A percentile compares a stretch with the other conserved stretches of the same genome.
These are phyloP conservation scores for Cafeteria roenbergensis DNA, from an alignment of 108 stramenopile species.

Conservation along the genomic window DNA sequence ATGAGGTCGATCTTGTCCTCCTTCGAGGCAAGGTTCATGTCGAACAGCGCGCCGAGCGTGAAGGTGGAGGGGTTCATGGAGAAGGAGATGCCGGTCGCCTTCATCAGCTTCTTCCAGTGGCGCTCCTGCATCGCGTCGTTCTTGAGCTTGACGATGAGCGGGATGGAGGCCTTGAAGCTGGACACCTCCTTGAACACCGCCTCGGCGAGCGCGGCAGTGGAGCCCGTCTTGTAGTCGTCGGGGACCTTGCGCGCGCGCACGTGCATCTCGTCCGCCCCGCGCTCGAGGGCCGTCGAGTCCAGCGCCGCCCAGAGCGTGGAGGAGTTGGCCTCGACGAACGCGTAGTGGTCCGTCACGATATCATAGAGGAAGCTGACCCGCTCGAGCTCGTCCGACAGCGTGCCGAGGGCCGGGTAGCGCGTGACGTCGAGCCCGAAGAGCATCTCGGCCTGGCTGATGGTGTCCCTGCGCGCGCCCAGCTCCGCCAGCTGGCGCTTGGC, in stretches of 20 bases:
- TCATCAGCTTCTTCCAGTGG: conserved; percentile 54
- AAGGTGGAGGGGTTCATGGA: conserved; percentile 46
- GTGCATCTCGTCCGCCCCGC: conserved; percentile 38
- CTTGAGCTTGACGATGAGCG: conserved; percentile 52
- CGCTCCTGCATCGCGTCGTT: conserved; percentile 58
- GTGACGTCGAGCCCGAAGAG: conserved; percentile 47
- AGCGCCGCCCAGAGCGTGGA: conserved; percentile 48
- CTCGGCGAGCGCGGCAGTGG: conserved; percentile 34
- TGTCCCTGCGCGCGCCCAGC: conserved; percentile 13
- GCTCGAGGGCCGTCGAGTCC: conserved; percentile 33
- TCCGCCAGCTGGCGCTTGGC: conserved; percentile 18
- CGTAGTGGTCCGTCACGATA: conserved; percentile 41
- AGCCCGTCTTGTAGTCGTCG: conserved; percentile 39
- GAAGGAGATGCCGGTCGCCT: conserved; percentile 47
- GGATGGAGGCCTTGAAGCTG: conserved; percentile 53
- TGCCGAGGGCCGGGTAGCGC: conserved; percentile 39
- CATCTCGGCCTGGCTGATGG: conserved; percentile 50
- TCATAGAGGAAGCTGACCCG: conserved; percentile 31
- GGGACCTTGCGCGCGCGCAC: conserved; percentile 34
- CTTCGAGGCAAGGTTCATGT: conserved; percentile 50
- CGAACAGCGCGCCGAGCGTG: conserved; percentile 48
- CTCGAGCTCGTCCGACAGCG: conserved; percentile 26
- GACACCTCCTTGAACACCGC: conserved; percentile 32
- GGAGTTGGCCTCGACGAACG: conserved; percentile 31
- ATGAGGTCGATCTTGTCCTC: conserved; percentile 43